Evolutionary conservation across 805 yeast species (phyloP).

Genomic region (Hanseniaspora lindneri): DNA sequence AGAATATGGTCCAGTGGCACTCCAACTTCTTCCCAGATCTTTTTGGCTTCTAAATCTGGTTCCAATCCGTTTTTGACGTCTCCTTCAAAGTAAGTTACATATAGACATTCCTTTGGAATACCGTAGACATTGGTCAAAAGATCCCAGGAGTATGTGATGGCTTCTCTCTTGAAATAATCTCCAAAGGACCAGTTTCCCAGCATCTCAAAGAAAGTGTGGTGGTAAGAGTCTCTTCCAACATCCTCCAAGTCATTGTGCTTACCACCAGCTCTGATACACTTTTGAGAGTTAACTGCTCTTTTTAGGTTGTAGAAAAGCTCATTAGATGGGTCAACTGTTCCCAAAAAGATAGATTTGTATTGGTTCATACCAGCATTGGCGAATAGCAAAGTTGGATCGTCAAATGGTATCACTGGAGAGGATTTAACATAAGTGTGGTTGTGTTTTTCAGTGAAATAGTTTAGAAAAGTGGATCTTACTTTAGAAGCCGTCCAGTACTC

Average conservation of each 20-base stretch:
- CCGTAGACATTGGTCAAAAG: slow-evolving; percentile 77
- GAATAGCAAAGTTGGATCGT: slow-evolving; percentile 90
- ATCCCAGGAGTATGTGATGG: slow-evolving; percentile 82
- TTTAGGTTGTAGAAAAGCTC: slow-evolving; percentile 64
- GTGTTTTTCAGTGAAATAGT: slow-evolving; percentile 53
- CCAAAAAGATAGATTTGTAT: slow-evolving; percentile 92
- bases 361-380: slow-evolving; percentile 99
- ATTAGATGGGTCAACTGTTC: slow-evolving; percentile 91
- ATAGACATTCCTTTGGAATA: slow-evolving; percentile 63
- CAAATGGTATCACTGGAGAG: slow-evolving; percentile 92
- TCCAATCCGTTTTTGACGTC: slow-evolving; percentile 69
- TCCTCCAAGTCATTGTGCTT: slow-evolving; percentile 96
- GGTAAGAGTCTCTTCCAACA: slow-evolving; percentile 95
- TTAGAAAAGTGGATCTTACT: slow-evolving; percentile 73
- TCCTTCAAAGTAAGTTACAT: slow-evolving; percentile 95
- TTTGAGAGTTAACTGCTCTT: slow-evolving; percentile 90
- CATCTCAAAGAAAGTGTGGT: slow-evolving; percentile 98
- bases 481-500: slow-evolving; percentile 40
- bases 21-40: slow-evolving; percentile 77
- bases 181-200: slow-evolving; percentile 99
- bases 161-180: slow-evolving; percentile 93
- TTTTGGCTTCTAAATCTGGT: slow-evolving; percentile 88
- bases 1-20: slow-evolving; percentile 83
- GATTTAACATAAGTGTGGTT: slow-evolving; percentile 76
- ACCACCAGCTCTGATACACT: slow-evolving; percentile 99